These are phyloP conservation scores for Nyctanthes arbortristis DNA, from an alignment of 257 asterid genomes.

Conservation along the genomic window DNA sequence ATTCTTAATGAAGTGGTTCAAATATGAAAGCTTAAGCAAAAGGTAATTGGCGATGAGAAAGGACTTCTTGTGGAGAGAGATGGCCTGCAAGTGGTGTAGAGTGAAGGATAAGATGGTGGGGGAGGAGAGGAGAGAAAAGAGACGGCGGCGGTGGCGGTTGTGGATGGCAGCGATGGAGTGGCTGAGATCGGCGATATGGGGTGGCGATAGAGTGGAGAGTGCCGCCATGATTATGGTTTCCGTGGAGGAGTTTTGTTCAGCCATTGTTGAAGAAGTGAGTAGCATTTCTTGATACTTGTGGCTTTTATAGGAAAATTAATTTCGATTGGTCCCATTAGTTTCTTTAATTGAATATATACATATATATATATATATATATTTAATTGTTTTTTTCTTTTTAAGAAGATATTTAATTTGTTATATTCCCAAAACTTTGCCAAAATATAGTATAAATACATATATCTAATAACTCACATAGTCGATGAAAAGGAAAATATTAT, in stretches of 20 bases:
- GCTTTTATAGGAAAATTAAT: conserved; percentile 1
- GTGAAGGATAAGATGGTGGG: conserved; percentile 70
- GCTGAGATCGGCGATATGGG: conserved; percentile 59
- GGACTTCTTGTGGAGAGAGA: conserved; percentile 70
- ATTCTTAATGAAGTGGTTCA: conserved; percentile 34
- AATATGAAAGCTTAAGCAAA: conserved; percentile 47
- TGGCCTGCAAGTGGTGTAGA: conserved; percentile 75
- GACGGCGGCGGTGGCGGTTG: conserved; percentile 70
- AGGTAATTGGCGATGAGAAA: conserved; percentile 81
- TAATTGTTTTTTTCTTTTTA: too few species aligned
- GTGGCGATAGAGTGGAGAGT: conserved; percentile 59
- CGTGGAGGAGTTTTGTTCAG: conserved; percentile 44
- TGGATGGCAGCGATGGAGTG: conserved; percentile 60
- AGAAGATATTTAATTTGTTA: too few species aligned
- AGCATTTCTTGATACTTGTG: background rate
- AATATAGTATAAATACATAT: too few species aligned
- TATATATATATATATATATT: too few species aligned
- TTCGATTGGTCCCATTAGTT: too few species aligned
- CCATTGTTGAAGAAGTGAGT: conserved; percentile 31
- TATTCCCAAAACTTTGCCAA: too few species aligned
- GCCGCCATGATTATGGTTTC: conserved; percentile 63
- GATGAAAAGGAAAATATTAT: too few species aligned
- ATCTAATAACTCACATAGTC: too few species aligned
- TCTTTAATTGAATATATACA: too few species aligned
- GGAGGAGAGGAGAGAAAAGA: conserved; percentile 61